phyloP scores from a whole-genome alignment of 805 yeast species.

The Saccharomycopsis synnaedendra region DNA sequence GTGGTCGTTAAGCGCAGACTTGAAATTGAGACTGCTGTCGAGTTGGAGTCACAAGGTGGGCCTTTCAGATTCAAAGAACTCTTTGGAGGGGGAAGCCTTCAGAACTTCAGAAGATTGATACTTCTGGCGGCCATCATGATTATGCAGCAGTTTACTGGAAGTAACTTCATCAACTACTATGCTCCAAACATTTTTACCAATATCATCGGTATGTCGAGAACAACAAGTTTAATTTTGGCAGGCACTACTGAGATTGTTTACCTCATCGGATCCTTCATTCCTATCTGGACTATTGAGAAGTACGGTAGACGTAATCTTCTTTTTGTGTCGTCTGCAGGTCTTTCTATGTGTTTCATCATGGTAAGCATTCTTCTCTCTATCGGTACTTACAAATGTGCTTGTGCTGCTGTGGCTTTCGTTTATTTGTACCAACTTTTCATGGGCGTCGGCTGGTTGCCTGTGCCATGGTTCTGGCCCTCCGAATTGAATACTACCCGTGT shows the following conservation, averaged over 20 bases:
- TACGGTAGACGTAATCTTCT: slow-evolving; percentile 30
- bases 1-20: slow-evolving; percentile 17
- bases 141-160: slow-evolving; percentile 33
- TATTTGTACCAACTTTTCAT: slow-evolving; percentile 17
- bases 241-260: slow-evolving; percentile 29
- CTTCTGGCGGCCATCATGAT: slow-evolving; percentile 13
- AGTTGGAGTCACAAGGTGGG: slow-evolving; percentile 4
- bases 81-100: slow-evolving; percentile 17
- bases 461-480: slow-evolving; percentile 38
- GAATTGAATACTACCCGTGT: slow-evolving; percentile 51
- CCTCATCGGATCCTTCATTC: slow-evolving; percentile 30
- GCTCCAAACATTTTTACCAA: slow-evolving; percentile 35
- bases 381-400: slow-evolving; percentile 17
- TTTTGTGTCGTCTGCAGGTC: slow-evolving; percentile 16
- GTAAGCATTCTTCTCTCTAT: slow-evolving; percentile 7
- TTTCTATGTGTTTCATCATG: slow-evolving; percentile 17
- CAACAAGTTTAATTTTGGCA: slow-evolving; percentile 27
- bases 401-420: slow-evolving; percentile 20
- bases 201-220: slow-evolving; percentile 25
- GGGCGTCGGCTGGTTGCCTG: slow-evolving; percentile 20
- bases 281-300: slow-evolving; percentile 33
- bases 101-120: slow-evolving; percentile 25
- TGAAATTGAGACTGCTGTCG: slow-evolving; percentile 17
- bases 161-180: slow-evolving; percentile 36
- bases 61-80: slow-evolving; percentile 11